Percentiles rank a stretch among this genome's conserved stretches.
phyloP scores from a whole-genome alignment of 306 rosid species.

The Cucurbita ficifolia region DNA sequence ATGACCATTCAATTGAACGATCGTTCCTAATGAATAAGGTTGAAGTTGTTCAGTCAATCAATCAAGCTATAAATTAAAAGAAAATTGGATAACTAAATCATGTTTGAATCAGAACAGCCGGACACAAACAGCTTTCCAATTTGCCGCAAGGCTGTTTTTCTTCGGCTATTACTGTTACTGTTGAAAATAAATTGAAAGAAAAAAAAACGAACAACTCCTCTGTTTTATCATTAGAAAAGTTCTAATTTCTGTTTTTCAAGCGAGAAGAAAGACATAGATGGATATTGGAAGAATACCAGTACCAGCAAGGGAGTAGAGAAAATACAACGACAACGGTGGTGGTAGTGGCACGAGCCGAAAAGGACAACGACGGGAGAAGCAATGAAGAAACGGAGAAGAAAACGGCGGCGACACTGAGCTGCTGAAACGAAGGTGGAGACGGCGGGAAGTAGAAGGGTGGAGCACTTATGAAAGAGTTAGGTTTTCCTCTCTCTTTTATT shows the following conservation, averaged over 20 bases:
- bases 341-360: not conserved
- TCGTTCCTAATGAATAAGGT: not conserved
- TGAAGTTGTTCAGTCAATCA: not conserved
- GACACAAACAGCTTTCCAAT: not conserved
- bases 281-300: not conserved
- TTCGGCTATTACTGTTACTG: not conserved
- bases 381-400: not conserved
- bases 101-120: not conserved
- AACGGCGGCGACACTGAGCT: not conserved
- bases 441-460: not conserved
- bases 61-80: not conserved
- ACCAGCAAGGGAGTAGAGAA: not conserved
- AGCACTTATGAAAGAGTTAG: not conserved
- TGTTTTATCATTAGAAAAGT: not conserved
- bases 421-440: not conserved
- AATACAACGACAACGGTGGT: not conserved
- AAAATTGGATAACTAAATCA: not conserved
- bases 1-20: not conserved
- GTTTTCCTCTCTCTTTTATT: not conserved
- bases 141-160: not conserved
- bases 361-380: not conserved
- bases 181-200: no score
- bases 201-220: not conserved
- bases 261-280: not conserved
- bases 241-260: not conserved